These are phyloP conservation scores for Polygonum maritimum DNA, from an alignment of 148 eudicot genomes.

Conservation along the genomic window DNA sequence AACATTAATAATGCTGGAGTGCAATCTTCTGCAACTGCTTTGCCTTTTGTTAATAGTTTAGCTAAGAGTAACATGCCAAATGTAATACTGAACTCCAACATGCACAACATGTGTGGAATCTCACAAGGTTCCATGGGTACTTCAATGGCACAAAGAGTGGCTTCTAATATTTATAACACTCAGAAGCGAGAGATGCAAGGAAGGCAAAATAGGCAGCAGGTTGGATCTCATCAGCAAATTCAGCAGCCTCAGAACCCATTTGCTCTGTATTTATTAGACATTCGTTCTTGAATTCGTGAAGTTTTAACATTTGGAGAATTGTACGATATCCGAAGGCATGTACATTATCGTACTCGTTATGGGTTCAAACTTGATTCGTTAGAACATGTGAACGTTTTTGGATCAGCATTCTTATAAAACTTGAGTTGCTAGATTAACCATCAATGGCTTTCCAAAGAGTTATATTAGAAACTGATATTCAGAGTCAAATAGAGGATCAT, in stretches of 20 bases:
- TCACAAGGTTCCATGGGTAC: conserved; percentile 59
- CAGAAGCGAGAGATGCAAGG: conserved; percentile 68
- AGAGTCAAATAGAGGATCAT: not conserved
- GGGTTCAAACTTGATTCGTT: not conserved
- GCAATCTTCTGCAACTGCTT: conserved; percentile 54
- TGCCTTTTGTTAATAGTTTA: conserved; percentile 49
- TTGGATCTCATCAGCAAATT: conserved; percentile 40
- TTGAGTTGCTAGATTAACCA: not conserved
- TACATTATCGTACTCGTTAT: not conserved
- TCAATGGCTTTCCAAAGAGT: not conserved
- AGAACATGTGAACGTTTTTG: not conserved
- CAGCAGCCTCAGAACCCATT: conserved; percentile 48
- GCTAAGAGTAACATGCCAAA: conserved; percentile 52
- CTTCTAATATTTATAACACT: conserved; percentile 51
- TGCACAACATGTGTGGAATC: conserved; percentile 51
- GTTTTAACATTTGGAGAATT: not conserved
- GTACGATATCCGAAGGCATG: not conserved
- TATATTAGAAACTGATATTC: no score
- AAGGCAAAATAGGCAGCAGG: conserved; percentile 52
- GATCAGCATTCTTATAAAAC: not conserved
- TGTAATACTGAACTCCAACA: conserved; percentile 52
- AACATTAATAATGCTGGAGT: conserved; percentile 40
- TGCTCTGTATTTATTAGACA: conserved; percentile 20
- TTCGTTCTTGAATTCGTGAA: not conserved
- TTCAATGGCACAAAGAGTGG: conserved; percentile 64